Evolutionary conservation across 208 protist genomes (phyloP).

Genomic region (Trypanosomatidae sp.): DNA sequence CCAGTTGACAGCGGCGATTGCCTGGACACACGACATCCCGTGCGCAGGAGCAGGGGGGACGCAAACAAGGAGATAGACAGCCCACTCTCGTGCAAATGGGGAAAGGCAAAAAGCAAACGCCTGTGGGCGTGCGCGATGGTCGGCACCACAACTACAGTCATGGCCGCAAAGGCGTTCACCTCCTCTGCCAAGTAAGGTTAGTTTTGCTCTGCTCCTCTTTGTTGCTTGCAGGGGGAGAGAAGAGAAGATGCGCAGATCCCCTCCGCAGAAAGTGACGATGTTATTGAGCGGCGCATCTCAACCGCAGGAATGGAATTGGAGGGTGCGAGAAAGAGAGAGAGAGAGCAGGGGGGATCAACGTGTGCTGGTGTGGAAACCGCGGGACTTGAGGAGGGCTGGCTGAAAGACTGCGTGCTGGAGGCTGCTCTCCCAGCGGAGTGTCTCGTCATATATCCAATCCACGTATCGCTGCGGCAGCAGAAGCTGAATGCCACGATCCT

Average conservation of each 20-base stretch:
- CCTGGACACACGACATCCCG: background rate
- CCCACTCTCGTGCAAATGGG: background rate
- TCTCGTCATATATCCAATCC: slow-evolving; percentile 29
- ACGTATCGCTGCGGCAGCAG: slow-evolving; percentile 67
- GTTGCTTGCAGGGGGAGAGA: too few species aligned
- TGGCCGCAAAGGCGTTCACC: background rate
- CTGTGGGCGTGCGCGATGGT: background rate
- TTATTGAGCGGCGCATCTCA: background rate
- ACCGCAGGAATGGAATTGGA: background rate
- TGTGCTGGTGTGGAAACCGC: background rate
- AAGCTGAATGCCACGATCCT: slow-evolving; percentile 58
- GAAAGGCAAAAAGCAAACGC: background rate
- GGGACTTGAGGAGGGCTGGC: slow-evolving; percentile 29
- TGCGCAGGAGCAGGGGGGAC: background rate
- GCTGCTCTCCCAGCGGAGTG: slow-evolving; percentile 28
- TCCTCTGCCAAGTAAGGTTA: background rate
- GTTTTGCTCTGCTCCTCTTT: background rate
- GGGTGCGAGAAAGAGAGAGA: background rate
- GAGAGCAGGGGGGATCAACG: slow-evolving; percentile 1
- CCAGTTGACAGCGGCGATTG: background rate
- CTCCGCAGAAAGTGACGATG: background rate
- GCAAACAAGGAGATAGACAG: background rate
- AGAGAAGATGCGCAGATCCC: background rate
- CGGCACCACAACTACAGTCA: background rate
- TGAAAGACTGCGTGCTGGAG: slow-evolving; percentile 44